A percentile compares a stretch with the other conserved stretches of the same genome.
Evolutionary conservation across 2,329 filamentous ascomycete species (phyloP).

Genomic region (Mycosphaerella arachidis): DNA sequence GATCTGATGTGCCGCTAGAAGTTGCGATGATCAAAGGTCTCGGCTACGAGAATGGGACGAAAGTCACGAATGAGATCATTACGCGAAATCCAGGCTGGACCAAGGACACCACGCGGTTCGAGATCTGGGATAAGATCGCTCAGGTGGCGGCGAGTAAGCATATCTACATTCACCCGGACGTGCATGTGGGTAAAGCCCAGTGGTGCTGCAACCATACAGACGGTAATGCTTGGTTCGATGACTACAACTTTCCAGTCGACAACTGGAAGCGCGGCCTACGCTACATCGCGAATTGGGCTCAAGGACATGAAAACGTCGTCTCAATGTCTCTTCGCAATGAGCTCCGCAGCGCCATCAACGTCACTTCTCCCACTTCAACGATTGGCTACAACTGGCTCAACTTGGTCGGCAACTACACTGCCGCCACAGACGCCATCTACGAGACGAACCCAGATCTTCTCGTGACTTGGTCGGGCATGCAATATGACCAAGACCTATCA

Average conservation of each 20-base stretch:
- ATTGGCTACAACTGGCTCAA: slow-evolving; percentile 24
- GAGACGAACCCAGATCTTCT: slow-evolving; percentile 23
- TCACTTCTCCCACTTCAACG: slow-evolving; percentile 14
- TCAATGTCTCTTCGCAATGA: slow-evolving; percentile 26
- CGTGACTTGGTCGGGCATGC: slow-evolving; percentile 24
- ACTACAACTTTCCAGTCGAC: slow-evolving; percentile 23
- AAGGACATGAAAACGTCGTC: slow-evolving; percentile 24
- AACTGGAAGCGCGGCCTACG: slow-evolving; percentile 24
- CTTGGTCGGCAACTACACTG: slow-evolving; percentile 24
- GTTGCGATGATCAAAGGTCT: slow-evolving; percentile 38
- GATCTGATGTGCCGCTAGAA: slow-evolving; percentile 37
- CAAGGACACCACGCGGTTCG: slow-evolving; percentile 37
- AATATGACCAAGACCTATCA: slow-evolving; percentile 25
- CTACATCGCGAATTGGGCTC: slow-evolving; percentile 24
- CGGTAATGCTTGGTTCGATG: slow-evolving; percentile 56
- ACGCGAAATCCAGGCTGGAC: slow-evolving; percentile 36
- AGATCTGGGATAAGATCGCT: slow-evolving; percentile 33
- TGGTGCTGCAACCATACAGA: slow-evolving; percentile 57
- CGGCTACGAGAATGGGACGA: slow-evolving; percentile 38
- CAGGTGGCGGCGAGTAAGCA: slow-evolving; percentile 35
- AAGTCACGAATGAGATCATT: slow-evolving; percentile 37
- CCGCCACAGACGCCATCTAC: slow-evolving; percentile 24
- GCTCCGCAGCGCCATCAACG: slow-evolving; percentile 22
- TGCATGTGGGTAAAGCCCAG: slow-evolving; percentile 55
- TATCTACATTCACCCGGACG: slow-evolving; percentile 58